Base-by-base conservation (phyloP, 2,329 filamentous ascomycete genomes). In the Beauveria sp. region DNA sequence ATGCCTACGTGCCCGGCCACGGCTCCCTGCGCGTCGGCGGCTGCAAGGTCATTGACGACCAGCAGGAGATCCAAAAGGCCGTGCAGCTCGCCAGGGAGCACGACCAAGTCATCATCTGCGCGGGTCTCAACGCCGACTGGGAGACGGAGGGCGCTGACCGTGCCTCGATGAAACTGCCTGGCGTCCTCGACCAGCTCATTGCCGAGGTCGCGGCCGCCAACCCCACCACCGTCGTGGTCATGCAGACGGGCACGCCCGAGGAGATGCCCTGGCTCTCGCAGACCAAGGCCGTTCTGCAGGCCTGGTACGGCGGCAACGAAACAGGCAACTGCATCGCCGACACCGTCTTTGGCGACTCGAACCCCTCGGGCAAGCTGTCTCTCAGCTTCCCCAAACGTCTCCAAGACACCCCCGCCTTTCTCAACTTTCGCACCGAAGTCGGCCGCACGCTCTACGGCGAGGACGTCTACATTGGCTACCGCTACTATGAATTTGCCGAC, bases 281-380 rank as follows among this genome's bases (percentile, higher is more conserved):
- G 37, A 82, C 83, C 2, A 71, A 74, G 8, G 83, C 85, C 2
- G 76, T 92, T 2, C 70, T 92, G 1, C 88, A 93, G 68, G 89
- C 89, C 8, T 94, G 90, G 89, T 94, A 92, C 68, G 89, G 90
- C 63, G 90, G 91, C n/a, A 91, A 94, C 68, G 90, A 94, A 75
- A 88, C 87, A 5, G 91, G 90, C 6, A 91, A 92, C 69, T 87
- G 86, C 12, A 87, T 96, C 63, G 89, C 88, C 0, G 90, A 93
- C 65, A 80, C 93, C 1, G 77, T 93, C 20, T 89, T 90, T 64
- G 90, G 89, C 53, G 82, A 87, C 63, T 81, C 84, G 52, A 92
- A 89, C 69, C 90, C 90, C 0, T 87, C 84, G 50, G 90, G 85
- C 16, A 92, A 92, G 71, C 79, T 92, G 1, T 87, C 89, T 0